Evolutionary conservation across 768 basidiomycete species (phyloP), one percentile per base, ranked within the genome.

Genomic region (Thelephora ganbajun): DNA sequence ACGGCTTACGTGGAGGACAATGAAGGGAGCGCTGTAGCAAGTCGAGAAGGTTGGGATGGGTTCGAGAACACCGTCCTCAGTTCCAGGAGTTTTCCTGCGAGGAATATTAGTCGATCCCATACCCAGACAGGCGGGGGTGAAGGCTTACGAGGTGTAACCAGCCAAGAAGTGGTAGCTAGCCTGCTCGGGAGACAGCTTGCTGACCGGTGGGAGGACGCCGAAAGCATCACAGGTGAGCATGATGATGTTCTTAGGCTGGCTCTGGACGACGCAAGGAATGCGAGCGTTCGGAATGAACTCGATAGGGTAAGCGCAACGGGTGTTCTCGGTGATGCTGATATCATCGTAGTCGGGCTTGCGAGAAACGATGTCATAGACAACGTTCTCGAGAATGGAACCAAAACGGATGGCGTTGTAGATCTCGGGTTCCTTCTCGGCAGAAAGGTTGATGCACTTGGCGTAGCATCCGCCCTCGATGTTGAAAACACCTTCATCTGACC

Each of bases 381-480:
- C 96, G 64, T 99, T 99, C 69, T 99, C 96, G 61, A 99, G 86
- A 67, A 99, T 96, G 54, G 85, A 81, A 45, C 96, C 96, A 64
- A 83, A 99, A 53, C 78, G 75, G 68, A 99, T 94, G 49, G 96
- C 96, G 59, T 79, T 83, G 76, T 68, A 94, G 61, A 99, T 99
- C 63, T 97, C 96, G 46, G 96, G 96, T 61, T 99, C 96, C 73
- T 97, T 97, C 68, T 96, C 89, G 19, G 80, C 79, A 36, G 91
- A 91, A 51, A 99, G 80, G 72, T 96, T 96, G 71, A 98, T 85
- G 65, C 80, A 83, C 69, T 99, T 98, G 66, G 96, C 96, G 63
- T 98, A 99, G 67, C 96, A 99, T 44, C 96, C 96, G 53, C 96
- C 96, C 61, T 99, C 96, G 59, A 99, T 99, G 75, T 98, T 98